Conservation (phyloP, 345 rosid genomes). For the Leavenworthia alabamica region DNA sequence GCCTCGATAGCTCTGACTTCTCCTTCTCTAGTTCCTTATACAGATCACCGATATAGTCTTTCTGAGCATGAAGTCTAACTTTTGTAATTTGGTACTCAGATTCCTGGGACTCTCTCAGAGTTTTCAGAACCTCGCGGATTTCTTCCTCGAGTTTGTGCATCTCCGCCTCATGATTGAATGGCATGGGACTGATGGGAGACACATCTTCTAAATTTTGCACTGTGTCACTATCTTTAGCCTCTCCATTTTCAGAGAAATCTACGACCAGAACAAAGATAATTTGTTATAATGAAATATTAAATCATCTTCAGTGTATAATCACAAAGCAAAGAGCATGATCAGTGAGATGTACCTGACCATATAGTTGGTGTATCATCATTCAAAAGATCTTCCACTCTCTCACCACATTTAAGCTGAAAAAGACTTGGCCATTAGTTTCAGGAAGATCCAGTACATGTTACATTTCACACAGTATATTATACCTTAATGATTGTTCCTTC, state of each 20-base stretch:
- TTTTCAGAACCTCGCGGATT: conserved; percentile 49
- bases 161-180: conserved; percentile 40
- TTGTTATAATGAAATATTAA: not conserved
- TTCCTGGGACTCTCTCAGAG: conserved; percentile 52
- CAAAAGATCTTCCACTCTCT: conserved; percentile 56
- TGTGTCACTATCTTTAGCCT: conserved; percentile 25
- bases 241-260: conserved; percentile 36
- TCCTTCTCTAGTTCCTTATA: conserved; percentile 64
- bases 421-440: conserved; percentile 12
- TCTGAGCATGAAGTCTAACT: conserved; percentile 51
- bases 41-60: conserved; percentile 47
- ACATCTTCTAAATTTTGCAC: conserved; percentile 29
- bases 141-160: conserved; percentile 57
- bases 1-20: conserved; percentile 39
- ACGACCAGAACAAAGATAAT: conserved; percentile 6
- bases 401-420: conserved; percentile 58
- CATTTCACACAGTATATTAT: conserved; percentile 12
- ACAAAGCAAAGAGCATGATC: conserved; percentile 3
- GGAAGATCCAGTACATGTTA: not conserved
- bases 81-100: conserved; percentile 59
- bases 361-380: conserved; percentile 34
- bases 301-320: not conserved
- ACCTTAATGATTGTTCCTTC: conserved; percentile 58
- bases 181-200: conserved; percentile 23
- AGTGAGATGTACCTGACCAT: conserved; percentile 37